These are phyloP conservation scores for Cyclotella baltica DNA, from an alignment of 108 stramenopile species.

Conservation along the genomic window DNA sequence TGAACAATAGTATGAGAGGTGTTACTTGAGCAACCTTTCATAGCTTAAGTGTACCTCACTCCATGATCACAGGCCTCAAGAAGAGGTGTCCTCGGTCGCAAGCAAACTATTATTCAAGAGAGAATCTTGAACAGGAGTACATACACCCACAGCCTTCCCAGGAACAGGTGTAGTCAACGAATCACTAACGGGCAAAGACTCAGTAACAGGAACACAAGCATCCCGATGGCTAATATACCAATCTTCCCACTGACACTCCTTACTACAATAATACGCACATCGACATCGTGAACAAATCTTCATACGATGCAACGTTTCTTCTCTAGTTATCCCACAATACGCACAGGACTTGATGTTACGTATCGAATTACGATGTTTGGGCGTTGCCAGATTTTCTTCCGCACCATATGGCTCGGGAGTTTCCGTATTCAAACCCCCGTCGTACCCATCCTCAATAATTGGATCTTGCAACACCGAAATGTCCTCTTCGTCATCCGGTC, in stretches of 20 bases:
- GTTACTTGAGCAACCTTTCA: too few species aligned
- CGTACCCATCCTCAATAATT: not conserved
- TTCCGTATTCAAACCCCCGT: not conserved
- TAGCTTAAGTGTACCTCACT: too few species aligned
- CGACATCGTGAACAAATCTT: constrained; percentile 8
- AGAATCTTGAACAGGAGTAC: not conserved
- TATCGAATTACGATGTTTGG: not conserved
- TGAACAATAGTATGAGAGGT: too few species aligned
- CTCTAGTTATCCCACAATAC: not conserved
- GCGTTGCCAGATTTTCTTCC: not conserved
- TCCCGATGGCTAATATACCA: not conserved
- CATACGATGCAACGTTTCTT: not conserved
- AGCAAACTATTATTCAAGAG: too few species aligned
- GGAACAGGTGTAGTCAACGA: not conserved
- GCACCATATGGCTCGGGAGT: not conserved
- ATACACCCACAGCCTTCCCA: not conserved
- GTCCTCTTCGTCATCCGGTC: constrained; percentile 9
- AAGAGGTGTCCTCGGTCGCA: too few species aligned
- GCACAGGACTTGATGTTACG: not conserved
- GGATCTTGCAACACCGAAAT: constrained; percentile 1
- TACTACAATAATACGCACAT: constrained; percentile 10
- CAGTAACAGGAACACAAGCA: not conserved
- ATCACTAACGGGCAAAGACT: not conserved
- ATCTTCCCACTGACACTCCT: constrained; percentile 15
- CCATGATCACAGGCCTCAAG: too few species aligned